Conservation (phyloP, 257 asterid species). For the Solanum peruvianum region DNA sequence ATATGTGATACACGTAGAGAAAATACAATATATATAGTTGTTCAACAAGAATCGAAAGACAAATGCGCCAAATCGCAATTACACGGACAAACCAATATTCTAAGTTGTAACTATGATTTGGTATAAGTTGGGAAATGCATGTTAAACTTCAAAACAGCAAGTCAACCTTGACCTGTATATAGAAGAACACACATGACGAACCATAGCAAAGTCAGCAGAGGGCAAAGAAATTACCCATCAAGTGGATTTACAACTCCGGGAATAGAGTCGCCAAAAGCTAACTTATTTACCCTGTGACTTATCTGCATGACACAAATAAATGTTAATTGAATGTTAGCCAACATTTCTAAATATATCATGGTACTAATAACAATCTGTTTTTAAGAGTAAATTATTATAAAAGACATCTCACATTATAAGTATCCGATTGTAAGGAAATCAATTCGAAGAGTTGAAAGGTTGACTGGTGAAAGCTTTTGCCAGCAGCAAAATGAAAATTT, state of each 20-base stretch:
- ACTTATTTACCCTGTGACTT: slow-evolving; percentile 80
- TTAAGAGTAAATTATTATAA: background rate
- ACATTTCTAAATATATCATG: background rate
- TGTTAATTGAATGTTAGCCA: background rate
- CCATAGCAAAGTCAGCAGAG: background rate
- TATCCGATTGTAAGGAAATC: slow-evolving; percentile 48
- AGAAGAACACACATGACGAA: background rate
- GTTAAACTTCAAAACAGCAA: background rate
- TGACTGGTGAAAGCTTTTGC: slow-evolving; percentile 77
- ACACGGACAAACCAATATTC: background rate
- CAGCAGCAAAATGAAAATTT: slow-evolving; percentile 78
- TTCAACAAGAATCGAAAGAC: background rate
- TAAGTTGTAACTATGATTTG: background rate
- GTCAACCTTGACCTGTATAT: background rate
- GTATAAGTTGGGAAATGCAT: background rate
- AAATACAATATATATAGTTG: background rate
- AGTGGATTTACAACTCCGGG: slow-evolving; percentile 89
- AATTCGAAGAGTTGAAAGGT: slow-evolving; percentile 46
- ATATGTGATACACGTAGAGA: background rate
- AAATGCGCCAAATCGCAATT: background rate
- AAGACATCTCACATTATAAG: slow-evolving; percentile 53
- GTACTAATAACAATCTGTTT: background rate
- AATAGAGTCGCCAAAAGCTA: slow-evolving; percentile 78
- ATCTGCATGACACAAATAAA: slow-evolving; percentile 47
- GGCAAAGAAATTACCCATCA: slow-evolving; percentile 63